phyloP scores from a whole-genome alignment of 805 yeast species.

The Maudiozyma saulgeensis region DNA sequence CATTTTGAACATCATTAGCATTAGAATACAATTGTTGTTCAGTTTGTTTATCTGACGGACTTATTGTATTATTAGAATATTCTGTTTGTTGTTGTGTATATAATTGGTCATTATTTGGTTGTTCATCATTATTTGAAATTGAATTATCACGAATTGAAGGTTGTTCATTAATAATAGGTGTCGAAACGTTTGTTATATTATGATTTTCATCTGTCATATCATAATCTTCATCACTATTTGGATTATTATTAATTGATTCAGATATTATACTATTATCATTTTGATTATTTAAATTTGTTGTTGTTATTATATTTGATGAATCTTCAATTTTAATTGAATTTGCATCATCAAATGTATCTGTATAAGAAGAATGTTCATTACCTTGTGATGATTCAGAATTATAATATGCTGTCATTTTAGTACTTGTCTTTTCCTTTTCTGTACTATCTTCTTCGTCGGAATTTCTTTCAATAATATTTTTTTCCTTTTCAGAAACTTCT shows the following conservation, averaged over 20 bases:
- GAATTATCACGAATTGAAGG: neutral
- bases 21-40: neutral
- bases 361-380: neutral
- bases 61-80: neutral
- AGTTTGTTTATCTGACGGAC: neutral
- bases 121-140: neutral
- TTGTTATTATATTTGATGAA: neutral
- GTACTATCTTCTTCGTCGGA: neutral
- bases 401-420: slow-evolving; percentile 2
- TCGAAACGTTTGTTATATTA: neutral
- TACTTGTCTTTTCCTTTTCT: neutral
- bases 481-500: neutral
- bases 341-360: slow-evolving; percentile 1
- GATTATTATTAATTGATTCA: neutral
- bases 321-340: neutral
- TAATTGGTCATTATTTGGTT: neutral
- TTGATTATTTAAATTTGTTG: neutral
- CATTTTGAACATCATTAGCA: slow-evolving; percentile 4
- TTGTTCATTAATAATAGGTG: neutral
- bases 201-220: slow-evolving; percentile 7
- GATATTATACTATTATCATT: neutral
- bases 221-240: slow-evolving; percentile 8
- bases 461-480: neutral
- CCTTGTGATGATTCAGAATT: slow-evolving; percentile 1
- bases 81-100: neutral